Evolutionary conservation across 1,284 basidiomycete genomes (phyloP), one percentile per base, ranked within the genome.

Genomic region (Omphalotus olearius): DNA sequence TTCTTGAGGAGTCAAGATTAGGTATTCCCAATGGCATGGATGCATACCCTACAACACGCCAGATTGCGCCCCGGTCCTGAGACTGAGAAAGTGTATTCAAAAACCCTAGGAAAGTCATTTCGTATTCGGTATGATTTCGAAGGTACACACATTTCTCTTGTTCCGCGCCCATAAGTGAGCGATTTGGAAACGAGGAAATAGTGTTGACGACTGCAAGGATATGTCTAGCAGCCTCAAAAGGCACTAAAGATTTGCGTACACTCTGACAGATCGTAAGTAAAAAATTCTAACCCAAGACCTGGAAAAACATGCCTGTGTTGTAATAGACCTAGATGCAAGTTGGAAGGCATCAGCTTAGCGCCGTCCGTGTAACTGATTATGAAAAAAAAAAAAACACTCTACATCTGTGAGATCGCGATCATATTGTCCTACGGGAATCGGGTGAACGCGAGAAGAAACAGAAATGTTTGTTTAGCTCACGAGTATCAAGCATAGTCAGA

Each of bases 341-440:
- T 7, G 23, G 5, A 9, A 30, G 13, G 14, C 36, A 14, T 42
- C 30, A 49, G 25, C 9, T 25, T 11, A 18, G 18, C 4, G 2
- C n/a, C 4, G 18, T 42, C 20, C 37, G 7, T 23, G 13, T 37
- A 18, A 30, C 26, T n/a, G n/a, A 28, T 28, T 40, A 11, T 26
- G n/a, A 11, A 20, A 14, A 28, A 62, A 70, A 59, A n/a, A n/a
- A n/a, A n/a, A n/a, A n/a, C n/a, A n/a, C n/a, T n/a, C n/a, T 56
- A 76, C 72, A 60, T 83, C 81, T 2, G 82, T 84, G n/a, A 83
- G 59, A 59, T 82, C 80, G 40, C 82, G 71, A 56, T 85, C 78
- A 63, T 85, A 85, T 59, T 85, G 71, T 10, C 83, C 74, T 76
- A 54, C 50, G 18, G 13, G 30, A 10, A 37, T 36, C 30, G 28